Percentiles rank a stretch among this genome's conserved stretches.
phyloP scores from a whole-genome alignment of 306 rosid genomes.

The Coriaria nepalensis region DNA sequence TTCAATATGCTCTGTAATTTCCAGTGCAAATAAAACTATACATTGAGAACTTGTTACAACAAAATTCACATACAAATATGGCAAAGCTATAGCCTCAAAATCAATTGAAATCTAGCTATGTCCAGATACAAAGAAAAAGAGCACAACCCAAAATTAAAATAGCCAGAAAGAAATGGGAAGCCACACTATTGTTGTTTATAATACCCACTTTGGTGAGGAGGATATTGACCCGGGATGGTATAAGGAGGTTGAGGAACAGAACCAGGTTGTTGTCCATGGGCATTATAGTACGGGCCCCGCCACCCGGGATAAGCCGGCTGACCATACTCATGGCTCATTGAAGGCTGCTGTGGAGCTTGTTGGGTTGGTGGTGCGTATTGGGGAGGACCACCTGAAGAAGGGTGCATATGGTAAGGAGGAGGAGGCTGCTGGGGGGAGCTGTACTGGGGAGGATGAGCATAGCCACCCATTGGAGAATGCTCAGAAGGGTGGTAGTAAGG shows the following conservation, averaged over 20 bases:
- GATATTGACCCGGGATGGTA: slow-evolving; percentile 57
- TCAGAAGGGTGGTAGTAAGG: slow-evolving; percentile 59
- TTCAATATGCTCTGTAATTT: no score
- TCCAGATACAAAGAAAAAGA: slow-evolving; percentile 5
- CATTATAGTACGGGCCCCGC: slow-evolving; percentile 81
- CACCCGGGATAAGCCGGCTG: slow-evolving; percentile 97
- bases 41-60: no score
- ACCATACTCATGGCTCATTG: slow-evolving; percentile 65
- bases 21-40: no score
- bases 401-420: slow-evolving; percentile 57
- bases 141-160: slow-evolving; percentile 16
- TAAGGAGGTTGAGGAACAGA: slow-evolving; percentile 79
- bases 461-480: slow-evolving; percentile 46
- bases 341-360: slow-evolving; percentile 55
- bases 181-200: slow-evolving; percentile 57
- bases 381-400: slow-evolving; percentile 34
- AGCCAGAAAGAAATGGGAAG: background rate
- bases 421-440: slow-evolving; percentile 48
- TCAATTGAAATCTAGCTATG: no score
- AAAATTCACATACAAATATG: no score
- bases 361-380: slow-evolving; percentile 31
- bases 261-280: slow-evolving; percentile 55
- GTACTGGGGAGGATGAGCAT: slow-evolving; percentile 42
- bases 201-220: slow-evolving; percentile 81
- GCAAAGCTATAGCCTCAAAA: no score